phyloP scores from a whole-genome alignment of 2,329 filamentous ascomycete species.

The Teratosphaeria destructans region DNA sequence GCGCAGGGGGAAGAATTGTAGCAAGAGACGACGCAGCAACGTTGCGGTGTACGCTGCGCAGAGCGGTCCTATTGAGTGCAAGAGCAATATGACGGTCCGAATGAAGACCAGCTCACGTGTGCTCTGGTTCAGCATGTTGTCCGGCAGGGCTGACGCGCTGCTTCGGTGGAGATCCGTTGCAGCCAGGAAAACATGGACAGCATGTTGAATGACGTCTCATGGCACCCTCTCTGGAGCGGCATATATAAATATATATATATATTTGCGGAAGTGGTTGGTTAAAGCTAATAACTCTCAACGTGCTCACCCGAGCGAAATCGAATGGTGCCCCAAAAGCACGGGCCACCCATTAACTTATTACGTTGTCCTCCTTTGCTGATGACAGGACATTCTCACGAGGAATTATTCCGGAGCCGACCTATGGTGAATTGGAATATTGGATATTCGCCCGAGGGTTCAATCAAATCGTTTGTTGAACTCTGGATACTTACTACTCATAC shows the following conservation, averaged over 20 bases:
- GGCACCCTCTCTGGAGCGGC: neutral
- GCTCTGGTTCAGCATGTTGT: slow-evolving; percentile 7
- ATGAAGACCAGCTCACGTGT: slow-evolving; percentile 7
- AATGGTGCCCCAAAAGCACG: neutral
- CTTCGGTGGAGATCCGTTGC: neutral
- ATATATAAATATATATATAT: neutral
- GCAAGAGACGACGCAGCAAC: neutral
- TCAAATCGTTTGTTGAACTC: no score
- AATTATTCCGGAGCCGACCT: no score
- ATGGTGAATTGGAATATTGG: no score
- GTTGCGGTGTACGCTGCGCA: slow-evolving; percentile 5
- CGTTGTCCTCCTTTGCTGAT: no score
- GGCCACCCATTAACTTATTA: no score
- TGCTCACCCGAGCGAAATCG: neutral
- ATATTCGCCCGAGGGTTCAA: no score
- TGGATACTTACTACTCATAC: no score
- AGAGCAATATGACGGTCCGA: slow-evolving; percentile 6
- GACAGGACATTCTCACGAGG: no score
- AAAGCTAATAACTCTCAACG: neutral
- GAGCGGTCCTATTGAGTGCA: slow-evolving; percentile 8
- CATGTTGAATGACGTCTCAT: neutral
- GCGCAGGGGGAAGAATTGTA: neutral
- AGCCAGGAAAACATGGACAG: neutral
- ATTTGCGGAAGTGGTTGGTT: neutral
- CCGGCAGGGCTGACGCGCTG: neutral